Base-by-base conservation (phyloP, 116 monocot species). In the Posidonia oceanica region DNA sequence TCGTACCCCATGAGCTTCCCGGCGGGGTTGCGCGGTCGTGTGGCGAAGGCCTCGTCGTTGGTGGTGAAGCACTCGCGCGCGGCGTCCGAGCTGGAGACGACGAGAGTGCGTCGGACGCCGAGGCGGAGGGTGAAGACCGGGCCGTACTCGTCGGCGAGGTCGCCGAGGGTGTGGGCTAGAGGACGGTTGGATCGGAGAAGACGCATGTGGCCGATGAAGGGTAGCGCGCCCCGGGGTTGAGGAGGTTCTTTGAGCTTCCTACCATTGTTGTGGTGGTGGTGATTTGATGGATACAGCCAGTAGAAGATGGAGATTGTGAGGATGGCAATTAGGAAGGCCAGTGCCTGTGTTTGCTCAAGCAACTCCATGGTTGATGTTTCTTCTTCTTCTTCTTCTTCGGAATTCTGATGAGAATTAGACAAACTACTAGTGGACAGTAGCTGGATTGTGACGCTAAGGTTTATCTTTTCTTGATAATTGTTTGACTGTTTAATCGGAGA, bases 161-260 rank as follows among this genome's bases (percentile, higher is more conserved):
- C 52, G 8, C 54, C 67, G 36, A 82, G 75, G 20, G 42, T 39
- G 12, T 59, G 69, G 20, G 68, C 64, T 18, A 72, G 72, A 14
- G 68, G 72, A 14, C 52, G 37, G 2, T 51, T 36, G 8, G 29
- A 52, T 15, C 75, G 7, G 48, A 80, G 76, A 18, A 74, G 65
- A 18, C 18, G 79, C 22, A 79, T 73, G 66, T 83, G 79, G 67
- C 83, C 83, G 15, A 83, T 60, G 53, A 83, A 11, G 7, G 83
- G 83, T 17, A 71, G 51, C n/a, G 76, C 73, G 4, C 73, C 76
- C 3, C 55, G 4, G 3, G 78, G 82, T 36, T 67, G 52, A 6
- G 77, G 77, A 12, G 75, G 67, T 13, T 41, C n/a, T 40, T 64
- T n/a, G 64, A 38, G 21, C 39, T 21, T 62, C 64, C 39, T 41